Percentiles rank a stretch among this genome's conserved stretches.
Conservation (phyloP, 306 rosid species). For the Citrullus colocynthis region DNA sequence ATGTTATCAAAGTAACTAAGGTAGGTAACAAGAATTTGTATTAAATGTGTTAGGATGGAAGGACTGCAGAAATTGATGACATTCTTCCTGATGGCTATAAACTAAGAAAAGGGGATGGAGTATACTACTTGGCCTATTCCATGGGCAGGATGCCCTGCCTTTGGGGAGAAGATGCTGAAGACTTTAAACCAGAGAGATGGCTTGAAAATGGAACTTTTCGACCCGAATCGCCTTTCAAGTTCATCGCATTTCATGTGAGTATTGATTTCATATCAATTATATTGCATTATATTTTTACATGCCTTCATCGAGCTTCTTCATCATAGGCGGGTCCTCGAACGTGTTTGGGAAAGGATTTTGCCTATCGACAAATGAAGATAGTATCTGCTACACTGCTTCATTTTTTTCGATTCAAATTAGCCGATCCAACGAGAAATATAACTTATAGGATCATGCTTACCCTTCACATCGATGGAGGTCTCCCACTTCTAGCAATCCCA, state of each 20-base stretch:
- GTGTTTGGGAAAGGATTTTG: constrained; percentile 68
- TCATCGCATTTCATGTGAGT: constrained; percentile 69
- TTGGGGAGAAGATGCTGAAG: constrained; percentile 63
- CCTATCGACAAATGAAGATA: constrained; percentile 74
- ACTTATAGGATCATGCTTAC: constrained; percentile 61
- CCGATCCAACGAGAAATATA: constrained; percentile 22
- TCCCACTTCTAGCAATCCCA: constrained; percentile 34
- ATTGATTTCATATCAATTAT: not conserved
- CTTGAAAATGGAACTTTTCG: constrained; percentile 40
- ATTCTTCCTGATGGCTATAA: constrained; percentile 62
- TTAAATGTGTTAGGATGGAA: constrained; percentile 36
- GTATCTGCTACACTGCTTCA: constrained; percentile 38
- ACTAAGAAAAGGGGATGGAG: constrained; percentile 50
- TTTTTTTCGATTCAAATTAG: constrained; percentile 47
- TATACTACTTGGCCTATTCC: constrained; percentile 44
- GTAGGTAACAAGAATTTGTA: not conserved
- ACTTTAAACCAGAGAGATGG: constrained; percentile 70
- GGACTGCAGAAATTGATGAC: constrained; percentile 35
- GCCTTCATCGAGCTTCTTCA: not conserved
- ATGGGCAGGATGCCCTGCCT: constrained; percentile 70
- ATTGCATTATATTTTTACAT: not conserved
- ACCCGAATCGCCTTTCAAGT: constrained; percentile 66
- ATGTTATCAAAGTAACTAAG: not conserved
- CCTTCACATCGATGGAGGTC: constrained; percentile 64
- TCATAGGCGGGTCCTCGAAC: constrained; percentile 64